Percentiles rank a stretch among this genome's conserved stretches.
phyloP scores from a whole-genome alignment of 2,329 filamentous ascomycete species.

The Cyphellophora europaea region DNA sequence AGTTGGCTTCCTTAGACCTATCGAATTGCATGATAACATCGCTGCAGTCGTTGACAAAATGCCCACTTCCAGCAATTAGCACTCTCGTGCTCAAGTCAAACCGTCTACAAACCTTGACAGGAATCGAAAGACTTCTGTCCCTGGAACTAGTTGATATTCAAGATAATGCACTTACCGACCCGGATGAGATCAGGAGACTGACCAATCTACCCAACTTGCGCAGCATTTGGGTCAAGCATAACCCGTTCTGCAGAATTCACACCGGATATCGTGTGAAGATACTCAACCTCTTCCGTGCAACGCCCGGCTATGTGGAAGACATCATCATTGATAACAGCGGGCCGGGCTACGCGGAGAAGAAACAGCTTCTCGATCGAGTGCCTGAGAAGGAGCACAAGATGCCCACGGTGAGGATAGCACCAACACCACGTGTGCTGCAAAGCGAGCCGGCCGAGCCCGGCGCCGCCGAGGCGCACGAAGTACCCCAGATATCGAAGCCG shows the following conservation, averaged over 20 bases:
- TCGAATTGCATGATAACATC: slow-evolving; percentile 98
- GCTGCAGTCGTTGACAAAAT: slow-evolving; percentile 74
- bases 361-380: slow-evolving; percentile 71
- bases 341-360: slow-evolving; percentile 76
- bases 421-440: no score
- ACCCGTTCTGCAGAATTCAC: slow-evolving; percentile 84
- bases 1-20: slow-evolving; percentile 83
- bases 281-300: slow-evolving; percentile 90
- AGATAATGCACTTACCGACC: slow-evolving; percentile 86
- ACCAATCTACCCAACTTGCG: slow-evolving; percentile 85
- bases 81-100: slow-evolving; percentile 88
- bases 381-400: slow-evolving; percentile 61
- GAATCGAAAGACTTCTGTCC: slow-evolving; percentile 79
- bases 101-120: slow-evolving; percentile 74
- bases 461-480: not conserved
- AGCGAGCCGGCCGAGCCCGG: no score
- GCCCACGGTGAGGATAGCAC: no score
- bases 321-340: slow-evolving; percentile 77
- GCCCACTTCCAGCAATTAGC: slow-evolving; percentile 84
- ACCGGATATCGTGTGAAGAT: slow-evolving; percentile 77
- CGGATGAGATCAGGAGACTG: slow-evolving; percentile 77
- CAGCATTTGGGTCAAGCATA: slow-evolving; percentile 86
- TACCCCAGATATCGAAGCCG: slow-evolving; percentile 15
- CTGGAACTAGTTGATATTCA: slow-evolving; percentile 83
- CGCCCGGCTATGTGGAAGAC: slow-evolving; percentile 83